Conservation (phyloP, 179 eudicot species). For the Beta lomatogona region DNA sequence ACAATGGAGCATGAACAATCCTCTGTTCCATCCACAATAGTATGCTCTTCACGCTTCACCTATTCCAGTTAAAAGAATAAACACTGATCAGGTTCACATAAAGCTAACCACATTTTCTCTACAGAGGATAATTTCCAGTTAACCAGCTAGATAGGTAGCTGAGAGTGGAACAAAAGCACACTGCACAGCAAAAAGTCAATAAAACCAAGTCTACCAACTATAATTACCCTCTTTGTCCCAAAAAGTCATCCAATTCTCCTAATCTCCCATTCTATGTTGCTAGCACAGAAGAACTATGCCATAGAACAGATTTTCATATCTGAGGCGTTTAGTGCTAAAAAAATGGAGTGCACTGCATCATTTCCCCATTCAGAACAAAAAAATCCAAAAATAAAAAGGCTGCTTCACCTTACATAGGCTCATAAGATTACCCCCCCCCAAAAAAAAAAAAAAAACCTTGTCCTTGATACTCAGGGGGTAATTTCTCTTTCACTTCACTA, state of each 20-base stretch:
- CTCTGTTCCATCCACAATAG: constrained; percentile 36
- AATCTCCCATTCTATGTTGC: background rate
- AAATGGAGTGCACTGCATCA: background rate
- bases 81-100: background rate
- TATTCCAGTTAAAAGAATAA: constrained; percentile 9
- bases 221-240: background rate
- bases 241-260: background rate
- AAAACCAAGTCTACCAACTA: background rate
- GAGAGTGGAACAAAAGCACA: background rate
- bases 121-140: background rate
- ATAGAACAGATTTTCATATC: background rate
- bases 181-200: background rate
- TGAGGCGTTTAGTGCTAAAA: background rate
- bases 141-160: background rate
- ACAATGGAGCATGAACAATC: constrained; percentile 55
- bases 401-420: background rate
- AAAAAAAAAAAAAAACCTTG: too few species aligned
- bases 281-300: background rate
- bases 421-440: background rate
- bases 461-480: background rate
- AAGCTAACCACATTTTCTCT: background rate
- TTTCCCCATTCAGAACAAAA: background rate
- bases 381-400: background rate
- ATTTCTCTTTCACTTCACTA: background rate
- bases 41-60: constrained; percentile 48